phyloP scores from a whole-genome alignment of 2,329 filamentous ascomycete genomes.

The Xylaria sp. region DNA sequence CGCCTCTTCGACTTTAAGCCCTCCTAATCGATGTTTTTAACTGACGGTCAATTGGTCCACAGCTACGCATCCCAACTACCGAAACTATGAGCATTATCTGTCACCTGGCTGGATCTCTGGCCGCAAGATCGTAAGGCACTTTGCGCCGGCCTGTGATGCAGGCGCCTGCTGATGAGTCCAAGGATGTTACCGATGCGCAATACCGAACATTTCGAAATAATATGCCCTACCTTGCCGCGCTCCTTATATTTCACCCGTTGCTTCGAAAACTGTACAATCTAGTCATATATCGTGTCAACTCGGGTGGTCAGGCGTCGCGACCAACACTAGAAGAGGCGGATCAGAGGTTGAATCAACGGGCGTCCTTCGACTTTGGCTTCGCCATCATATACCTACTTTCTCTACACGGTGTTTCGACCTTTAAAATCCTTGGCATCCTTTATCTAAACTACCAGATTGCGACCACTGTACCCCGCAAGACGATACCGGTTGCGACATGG shows the following conservation, averaged over 20 bases:
- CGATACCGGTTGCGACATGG: slow-evolving; percentile 84
- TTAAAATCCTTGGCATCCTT: slow-evolving; percentile 85
- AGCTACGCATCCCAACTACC: slow-evolving; percentile 86
- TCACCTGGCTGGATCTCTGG: slow-evolving; percentile 91
- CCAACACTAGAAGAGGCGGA: slow-evolving; percentile 59
- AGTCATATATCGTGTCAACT: slow-evolving; percentile 55
- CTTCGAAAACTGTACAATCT: slow-evolving; percentile 77
- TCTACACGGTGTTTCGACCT: slow-evolving; percentile 84
- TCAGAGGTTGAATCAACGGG: slow-evolving; percentile 72
- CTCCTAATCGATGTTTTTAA: neutral
- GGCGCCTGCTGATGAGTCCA: slow-evolving; percentile 21
- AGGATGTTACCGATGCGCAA: slow-evolving; percentile 91
- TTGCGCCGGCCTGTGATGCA: neutral
- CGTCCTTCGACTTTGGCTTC: slow-evolving; percentile 85
- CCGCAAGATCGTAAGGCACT: slow-evolving; percentile 77
- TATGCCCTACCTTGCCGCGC: slow-evolving; percentile 78
- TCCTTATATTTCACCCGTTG: slow-evolving; percentile 82
- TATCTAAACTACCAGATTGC: slow-evolving; percentile 84
- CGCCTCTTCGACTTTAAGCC: neutral
- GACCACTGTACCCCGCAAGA: slow-evolving; percentile 73
- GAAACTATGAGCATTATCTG: slow-evolving; percentile 75
- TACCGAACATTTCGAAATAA: slow-evolving; percentile 88
- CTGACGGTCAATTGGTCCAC: slow-evolving; percentile 37
- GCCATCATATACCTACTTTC: slow-evolving; percentile 80
- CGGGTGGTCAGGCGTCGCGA: slow-evolving; percentile 42